A percentile compares a stretch with the other conserved stretches of the same genome.
These are phyloP conservation scores for Phytophthora pisi DNA, from an alignment of 352 stramenopile species.

Conservation along the genomic window DNA sequence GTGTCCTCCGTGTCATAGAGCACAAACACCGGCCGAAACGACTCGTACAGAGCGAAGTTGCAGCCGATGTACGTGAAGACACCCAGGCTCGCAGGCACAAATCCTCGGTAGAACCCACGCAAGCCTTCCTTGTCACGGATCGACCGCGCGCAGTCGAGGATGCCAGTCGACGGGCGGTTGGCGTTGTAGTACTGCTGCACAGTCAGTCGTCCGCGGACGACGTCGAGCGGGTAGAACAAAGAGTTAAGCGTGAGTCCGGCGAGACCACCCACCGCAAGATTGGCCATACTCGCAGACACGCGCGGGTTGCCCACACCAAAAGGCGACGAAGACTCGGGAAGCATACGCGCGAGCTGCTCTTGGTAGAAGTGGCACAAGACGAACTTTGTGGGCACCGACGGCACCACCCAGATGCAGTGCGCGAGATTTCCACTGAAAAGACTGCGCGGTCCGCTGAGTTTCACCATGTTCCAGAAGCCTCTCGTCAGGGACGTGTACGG, in stretches of 20 bases:
- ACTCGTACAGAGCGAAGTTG: constrained; percentile 88
- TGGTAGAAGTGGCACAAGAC: constrained; percentile 76
- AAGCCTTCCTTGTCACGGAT: constrained; percentile 58
- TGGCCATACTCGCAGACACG: constrained; percentile 49
- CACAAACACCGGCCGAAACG: constrained; percentile 77
- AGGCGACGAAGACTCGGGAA: constrained; percentile 23
- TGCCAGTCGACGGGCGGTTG: constrained; percentile 51
- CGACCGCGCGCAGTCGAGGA: constrained; percentile 57
- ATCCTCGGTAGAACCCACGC: constrained; percentile 78
- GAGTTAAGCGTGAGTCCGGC: constrained; percentile 73
- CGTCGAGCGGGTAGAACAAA: constrained; percentile 79
- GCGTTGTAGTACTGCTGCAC: constrained; percentile 70
- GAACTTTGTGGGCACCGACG: constrained; percentile 82
- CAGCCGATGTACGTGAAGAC: constrained; percentile 86
- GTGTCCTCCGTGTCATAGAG: constrained; percentile 72
- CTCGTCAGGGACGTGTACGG: constrained; percentile 58
- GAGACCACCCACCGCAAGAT: constrained; percentile 68
- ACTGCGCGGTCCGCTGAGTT: constrained; percentile 57
- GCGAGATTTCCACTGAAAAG: constrained; percentile 82
- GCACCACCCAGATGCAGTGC: constrained; percentile 85
- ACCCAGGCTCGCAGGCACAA: constrained; percentile 68
- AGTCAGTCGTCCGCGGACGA: constrained; percentile 74
- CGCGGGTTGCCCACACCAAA: constrained; percentile 22
- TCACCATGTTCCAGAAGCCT: constrained; percentile 77
- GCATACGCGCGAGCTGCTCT: constrained; percentile 45